Base-by-base conservation (phyloP, 352 stramenopile species). In the Phytophthora melonis region DNA sequence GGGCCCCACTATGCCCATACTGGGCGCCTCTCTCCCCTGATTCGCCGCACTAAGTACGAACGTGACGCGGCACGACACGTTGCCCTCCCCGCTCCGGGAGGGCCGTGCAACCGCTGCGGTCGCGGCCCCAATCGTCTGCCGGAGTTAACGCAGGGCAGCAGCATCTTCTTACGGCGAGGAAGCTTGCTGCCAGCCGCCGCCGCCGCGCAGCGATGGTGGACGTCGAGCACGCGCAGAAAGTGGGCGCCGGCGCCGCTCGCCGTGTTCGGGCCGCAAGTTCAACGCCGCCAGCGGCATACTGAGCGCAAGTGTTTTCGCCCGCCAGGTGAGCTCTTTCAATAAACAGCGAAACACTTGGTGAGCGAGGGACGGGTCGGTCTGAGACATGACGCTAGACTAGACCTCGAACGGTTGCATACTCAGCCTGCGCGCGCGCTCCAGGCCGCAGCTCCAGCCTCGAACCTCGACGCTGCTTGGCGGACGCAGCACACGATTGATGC, bases 301-400 rank as follows among this genome's bases (percentile, higher is more conserved):
- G 27, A 53, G 32, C 9, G 11, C 52, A 21, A 73, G 52, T 73
- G 39, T 27, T 61, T 66, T 70, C 54, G 36, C 14, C 27, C 54
- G 30, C 30, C 54, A 30, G 8, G 14, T 5, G 27, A 50, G 43
- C n/a, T 13, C 13, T 52, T 21, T 58, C 56, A 64, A 50, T 61
- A 52, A 70, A 62, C 45, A 54, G 52, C 52, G 47, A 52, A 70
- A 62, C 45, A 54, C n/a, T 16, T 18, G n/a, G 14, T 8, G 6
- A 18, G n/a, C 47, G 19, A 74, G 21, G 59, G 55, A 70, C 53
- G 13, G 57, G 21, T 13, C 63, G 32, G 2, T 25, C 34, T 69
- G 70, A 52, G 70, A 77, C 64, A 77, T 55, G 64, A 14, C 18
- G 8, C 52, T 60, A 18, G 45, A 56, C 63, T 72, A 19, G 55